Evolutionary conservation across 768 basidiomycete species (phyloP), one percentile per base, ranked within the genome.

Genomic region (Astraeus odoratus): DNA sequence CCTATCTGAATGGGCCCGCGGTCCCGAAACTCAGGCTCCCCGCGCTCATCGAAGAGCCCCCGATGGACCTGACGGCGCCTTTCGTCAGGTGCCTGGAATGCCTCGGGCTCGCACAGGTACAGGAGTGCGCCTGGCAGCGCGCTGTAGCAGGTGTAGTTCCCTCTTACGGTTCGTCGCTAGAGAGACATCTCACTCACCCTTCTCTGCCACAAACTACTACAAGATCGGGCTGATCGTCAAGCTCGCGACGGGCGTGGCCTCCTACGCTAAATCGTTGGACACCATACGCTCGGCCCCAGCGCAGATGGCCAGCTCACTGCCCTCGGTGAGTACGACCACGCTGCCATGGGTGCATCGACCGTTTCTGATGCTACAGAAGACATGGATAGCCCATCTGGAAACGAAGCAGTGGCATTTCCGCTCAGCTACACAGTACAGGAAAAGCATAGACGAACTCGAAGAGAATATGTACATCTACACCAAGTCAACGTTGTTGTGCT

Each of bases 91-190:
- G 78, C 22, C 58, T 96, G 34, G 80, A 88, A 57, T 76, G 66
- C 51, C 74, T 97, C 44, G 83, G 90, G 79, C 74, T 94, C 4
- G 92, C 92, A 1, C 91, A 97, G 63, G 94, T 92, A 1, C 95
- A 98, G 54, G 96, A 99, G 67, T 95, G 90, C 58, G 90, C 82
- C 33, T 98, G 94, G 94, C 93, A 95, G 60, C 77, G 85, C 52
- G 93, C 93, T 13, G 83, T 85, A 57, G 66, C 88, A 47, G 87
- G 92, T 90, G n/a, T 54, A 55, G 60, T 55, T n/a, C n/a, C 3
- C 8, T 34, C 20, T 12, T 35, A 9, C 12, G 25, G 33, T 6
- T 19, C 24, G 7, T 18, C 12, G 12, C 20, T 39, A 40, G 30
- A 13, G n/a, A 2, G 23, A 4, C n/a, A n/a, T n/a, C 20, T 20